These are phyloP conservation scores for Ceratobasidium sp. DNA, from an alignment of 1,284 basidiomycete species.

Conservation along the genomic window DNA sequence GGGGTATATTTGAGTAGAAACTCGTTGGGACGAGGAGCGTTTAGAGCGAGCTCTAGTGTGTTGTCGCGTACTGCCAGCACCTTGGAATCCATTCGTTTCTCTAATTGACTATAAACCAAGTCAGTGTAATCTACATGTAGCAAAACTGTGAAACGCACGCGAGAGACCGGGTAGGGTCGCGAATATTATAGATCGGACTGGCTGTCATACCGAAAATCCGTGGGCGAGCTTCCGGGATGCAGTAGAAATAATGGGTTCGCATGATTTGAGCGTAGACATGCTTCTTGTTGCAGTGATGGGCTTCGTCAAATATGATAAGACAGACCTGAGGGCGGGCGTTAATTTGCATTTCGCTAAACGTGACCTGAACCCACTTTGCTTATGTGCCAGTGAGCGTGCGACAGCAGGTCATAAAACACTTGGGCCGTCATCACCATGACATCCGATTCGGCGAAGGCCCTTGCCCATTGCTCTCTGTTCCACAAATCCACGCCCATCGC, in stretches of 20 bases:
- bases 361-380: constrained; percentile 56
- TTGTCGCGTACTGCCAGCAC: constrained; percentile 76
- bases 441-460: constrained; percentile 66
- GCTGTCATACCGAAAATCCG: constrained; percentile 91
- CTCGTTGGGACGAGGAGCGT: constrained; percentile 71
- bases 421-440: constrained; percentile 87
- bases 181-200: constrained; percentile 80
- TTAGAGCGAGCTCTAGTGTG: constrained; percentile 63
- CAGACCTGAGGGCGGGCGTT: constrained; percentile 61
- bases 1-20: constrained; percentile 66
- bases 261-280: constrained; percentile 83
- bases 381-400: constrained; percentile 79
- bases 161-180: constrained; percentile 63
- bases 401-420: constrained; percentile 78
- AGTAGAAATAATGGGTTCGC: constrained; percentile 71
- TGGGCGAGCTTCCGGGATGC: constrained; percentile 59
- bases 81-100: constrained; percentile 72
- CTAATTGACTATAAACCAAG: constrained; percentile 60
- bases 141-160: constrained; percentile 34
- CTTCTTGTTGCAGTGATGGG: constrained; percentile 62
- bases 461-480: constrained; percentile 67
- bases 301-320: constrained; percentile 83
- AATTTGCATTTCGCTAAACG: neutral
- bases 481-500: constrained; percentile 71
- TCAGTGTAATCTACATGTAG: neutral